Conservation (phyloP, 208 protist species). For the Leishmania gerbilli region DNA sequence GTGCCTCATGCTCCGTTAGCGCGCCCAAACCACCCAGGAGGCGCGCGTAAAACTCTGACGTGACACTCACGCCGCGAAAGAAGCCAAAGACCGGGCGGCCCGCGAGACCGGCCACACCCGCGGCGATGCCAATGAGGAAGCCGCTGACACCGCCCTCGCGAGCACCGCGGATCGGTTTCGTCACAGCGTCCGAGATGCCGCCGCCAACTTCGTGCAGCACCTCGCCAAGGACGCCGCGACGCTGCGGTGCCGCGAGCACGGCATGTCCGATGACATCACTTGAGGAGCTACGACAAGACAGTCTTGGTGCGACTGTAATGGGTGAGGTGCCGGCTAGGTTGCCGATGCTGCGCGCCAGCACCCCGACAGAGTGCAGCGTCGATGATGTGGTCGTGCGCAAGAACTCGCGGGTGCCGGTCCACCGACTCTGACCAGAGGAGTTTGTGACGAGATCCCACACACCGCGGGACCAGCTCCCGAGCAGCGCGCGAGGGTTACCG, state of each 20-base stretch:
- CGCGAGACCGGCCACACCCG: constrained; percentile 59
- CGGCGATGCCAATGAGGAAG: constrained; percentile 56
- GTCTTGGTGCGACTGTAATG: too few relatives aligned
- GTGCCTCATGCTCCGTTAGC: constrained; percentile 25
- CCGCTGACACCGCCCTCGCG: constrained; percentile 46
- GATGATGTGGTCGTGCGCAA: constrained; percentile 58
- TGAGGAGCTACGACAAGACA: not conserved
- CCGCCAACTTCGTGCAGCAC: constrained; percentile 38
- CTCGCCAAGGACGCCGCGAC: constrained; percentile 37
- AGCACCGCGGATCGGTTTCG: constrained; percentile 46
- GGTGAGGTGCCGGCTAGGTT: constrained; percentile 30
- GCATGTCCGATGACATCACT: not conserved
- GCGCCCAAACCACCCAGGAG: constrained; percentile 19
- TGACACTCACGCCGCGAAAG: constrained; percentile 58
- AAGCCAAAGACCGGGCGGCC: constrained; percentile 60
- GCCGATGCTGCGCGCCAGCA: constrained; percentile 61
- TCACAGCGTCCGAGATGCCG: constrained; percentile 50
- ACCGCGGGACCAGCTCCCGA: constrained; percentile 57
- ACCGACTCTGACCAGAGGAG: constrained; percentile 36
- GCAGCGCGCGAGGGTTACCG: constrained; percentile 70
- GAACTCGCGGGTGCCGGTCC: constrained; percentile 55
- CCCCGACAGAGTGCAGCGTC: constrained; percentile 72
- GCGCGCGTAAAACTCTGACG: constrained; percentile 60
- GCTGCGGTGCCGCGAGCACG: not conserved
- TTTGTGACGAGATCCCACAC: constrained; percentile 54